These are phyloP conservation scores for Citrullus mucosospermus DNA, from an alignment of 306 rosid genomes.

Conservation along the genomic window DNA sequence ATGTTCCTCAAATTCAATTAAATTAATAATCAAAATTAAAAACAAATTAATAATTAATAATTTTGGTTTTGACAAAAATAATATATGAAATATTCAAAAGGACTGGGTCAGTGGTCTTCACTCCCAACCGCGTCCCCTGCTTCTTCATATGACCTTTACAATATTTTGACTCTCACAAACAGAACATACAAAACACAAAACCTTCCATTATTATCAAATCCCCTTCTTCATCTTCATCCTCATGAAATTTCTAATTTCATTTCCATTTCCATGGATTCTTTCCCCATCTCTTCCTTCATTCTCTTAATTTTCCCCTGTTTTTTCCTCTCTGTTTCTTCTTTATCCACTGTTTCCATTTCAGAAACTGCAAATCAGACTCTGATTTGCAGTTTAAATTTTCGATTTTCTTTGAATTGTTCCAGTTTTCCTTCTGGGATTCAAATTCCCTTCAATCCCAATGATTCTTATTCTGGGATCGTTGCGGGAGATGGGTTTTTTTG, in stretches of 20 bases:
- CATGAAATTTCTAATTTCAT: constrained; percentile 26
- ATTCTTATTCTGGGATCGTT: constrained; percentile 36
- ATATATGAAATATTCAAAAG: background rate
- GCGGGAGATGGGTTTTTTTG: constrained; percentile 66
- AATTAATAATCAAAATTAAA: background rate
- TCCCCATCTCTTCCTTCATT: constrained; percentile 1
- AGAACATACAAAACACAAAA: background rate
- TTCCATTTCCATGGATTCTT: constrained; percentile 26
- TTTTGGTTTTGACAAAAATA: background rate
- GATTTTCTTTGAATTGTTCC: constrained; percentile 41
- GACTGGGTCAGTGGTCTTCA: constrained; percentile 36
- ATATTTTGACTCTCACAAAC: background rate
- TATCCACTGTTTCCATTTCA: constrained; percentile 68
- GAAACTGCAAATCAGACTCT: constrained; percentile 30
- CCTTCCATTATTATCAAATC: background rate
- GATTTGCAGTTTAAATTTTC: constrained; percentile 41
- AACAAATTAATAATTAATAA: background rate
- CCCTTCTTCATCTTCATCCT: background rate
- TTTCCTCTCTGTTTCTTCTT: constrained; percentile 16
- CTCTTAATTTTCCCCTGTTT: constrained; percentile 11
- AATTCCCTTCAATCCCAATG: constrained; percentile 11
- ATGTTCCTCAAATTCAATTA: background rate
- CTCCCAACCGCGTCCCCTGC: constrained; percentile 22
- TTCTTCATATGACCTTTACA: background rate
- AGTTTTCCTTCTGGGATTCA: constrained; percentile 27